Base-by-base conservation (phyloP, 352 stramenopile genomes). In the Stephanocyclus meneghinianus region DNA sequence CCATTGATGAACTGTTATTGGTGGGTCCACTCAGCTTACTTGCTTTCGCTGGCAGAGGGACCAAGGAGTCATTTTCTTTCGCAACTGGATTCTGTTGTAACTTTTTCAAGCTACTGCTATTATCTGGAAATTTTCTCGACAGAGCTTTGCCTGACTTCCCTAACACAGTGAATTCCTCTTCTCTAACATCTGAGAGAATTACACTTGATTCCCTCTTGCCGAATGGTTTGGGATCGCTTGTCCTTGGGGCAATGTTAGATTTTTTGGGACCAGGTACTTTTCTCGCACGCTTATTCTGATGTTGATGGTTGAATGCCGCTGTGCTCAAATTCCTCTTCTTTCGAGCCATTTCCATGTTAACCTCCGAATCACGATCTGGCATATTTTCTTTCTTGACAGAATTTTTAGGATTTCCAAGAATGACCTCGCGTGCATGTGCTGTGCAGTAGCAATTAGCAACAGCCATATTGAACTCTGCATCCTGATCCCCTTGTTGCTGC, bases 331-430 rank as follows among this genome's bases (percentile, higher is more conserved):
- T 60, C 21, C 16, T 63, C 45, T 63, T 63, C 55, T 26, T 42
- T 45, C n/a, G 9, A 32, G 51, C 7, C 56, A 4, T 63, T 47
- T 45, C 21, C 5, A 26, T 15, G 21, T 47, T 42, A n/a, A 32
- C n/a, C 16, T 45, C 16, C 9, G 16, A 32, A 30, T 11, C 16
- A 26, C 5, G 32, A 53, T n/a, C 13, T 42, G 57, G 11, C 32
- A 2, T 16, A n/a, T 63, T 16, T 10, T n/a, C 10, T 63, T 60
- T 60, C n/a, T 37, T 32, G 51, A 55, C 18, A 26, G 32, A 9
- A 51, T 65, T 71, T 9, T 76, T 76, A n/a, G 77, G 71, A 63
- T 78, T 81, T 30, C 72, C 81, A 21, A 71, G 8, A 29, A 76
- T 55, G 53, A 85, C 64, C 9, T 74, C 69, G 29, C 70, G 47